A percentile compares a stretch with the other conserved stretches of the same genome.
phyloP scores from a whole-genome alignment of 164 flowering plant genomes.

The Umbellularia californica region DNA sequence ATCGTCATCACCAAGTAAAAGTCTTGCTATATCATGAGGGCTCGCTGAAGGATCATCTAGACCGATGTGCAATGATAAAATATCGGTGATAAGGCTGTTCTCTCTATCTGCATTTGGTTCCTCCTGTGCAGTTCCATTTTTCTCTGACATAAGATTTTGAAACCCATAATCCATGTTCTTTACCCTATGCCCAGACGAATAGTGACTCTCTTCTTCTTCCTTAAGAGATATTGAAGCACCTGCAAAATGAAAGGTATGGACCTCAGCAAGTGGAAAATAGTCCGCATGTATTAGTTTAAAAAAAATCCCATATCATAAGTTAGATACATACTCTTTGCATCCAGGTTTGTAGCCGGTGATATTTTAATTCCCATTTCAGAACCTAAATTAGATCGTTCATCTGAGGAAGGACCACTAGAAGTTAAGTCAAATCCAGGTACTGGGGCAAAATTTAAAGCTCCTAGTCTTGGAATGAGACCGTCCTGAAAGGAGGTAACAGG shows the following conservation, averaged over 20 bases:
- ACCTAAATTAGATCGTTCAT: background rate
- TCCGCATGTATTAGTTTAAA: background rate
- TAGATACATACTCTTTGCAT: background rate
- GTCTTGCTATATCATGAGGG: constrained; percentile 10
- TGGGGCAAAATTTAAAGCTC: background rate
- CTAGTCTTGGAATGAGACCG: background rate
- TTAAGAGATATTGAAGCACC: constrained; percentile 1
- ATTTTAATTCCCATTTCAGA: background rate
- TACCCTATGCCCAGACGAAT: background rate
- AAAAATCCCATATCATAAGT: background rate
- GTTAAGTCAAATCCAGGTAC: background rate
- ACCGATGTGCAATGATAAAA: constrained; percentile 11
- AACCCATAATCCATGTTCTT: background rate
- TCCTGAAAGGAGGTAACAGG: background rate
- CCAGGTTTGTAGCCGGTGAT: background rate
- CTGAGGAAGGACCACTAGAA: background rate
- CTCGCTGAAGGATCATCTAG: constrained; percentile 9
- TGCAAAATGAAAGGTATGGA: background rate
- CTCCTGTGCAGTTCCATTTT: background rate
- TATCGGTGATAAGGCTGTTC: constrained; percentile 9
- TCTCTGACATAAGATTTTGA: constrained; percentile 5
- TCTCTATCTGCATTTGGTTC: background rate
- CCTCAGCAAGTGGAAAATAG: background rate
- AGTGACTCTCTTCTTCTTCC: background rate
- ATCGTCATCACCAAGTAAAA: constrained; percentile 5